phyloP scores from a whole-genome alignment of 2,329 filamentous ascomycete genomes.

The Cytospora piceae region DNA sequence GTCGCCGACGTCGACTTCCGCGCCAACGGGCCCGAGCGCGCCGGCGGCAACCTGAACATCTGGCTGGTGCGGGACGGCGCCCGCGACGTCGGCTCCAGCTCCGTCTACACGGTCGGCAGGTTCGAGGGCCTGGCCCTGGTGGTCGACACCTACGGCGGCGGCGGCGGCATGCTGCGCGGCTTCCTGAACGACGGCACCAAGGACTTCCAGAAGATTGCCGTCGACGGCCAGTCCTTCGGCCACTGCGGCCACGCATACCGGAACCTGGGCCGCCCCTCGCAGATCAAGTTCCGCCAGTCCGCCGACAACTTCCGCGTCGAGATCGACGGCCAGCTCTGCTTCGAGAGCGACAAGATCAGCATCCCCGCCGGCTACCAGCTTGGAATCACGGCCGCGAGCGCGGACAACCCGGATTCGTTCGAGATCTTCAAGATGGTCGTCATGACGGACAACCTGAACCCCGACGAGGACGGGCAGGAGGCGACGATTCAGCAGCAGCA shows the following conservation, averaged over 20 bases:
- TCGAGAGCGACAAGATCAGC: constrained; percentile 77
- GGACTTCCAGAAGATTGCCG: constrained; percentile 77
- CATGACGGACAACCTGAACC: constrained; percentile 56
- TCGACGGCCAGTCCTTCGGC: constrained; percentile 88
- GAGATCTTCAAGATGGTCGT: constrained; percentile 88
- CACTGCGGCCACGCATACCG: constrained; percentile 91
- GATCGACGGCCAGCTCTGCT: constrained; percentile 80
- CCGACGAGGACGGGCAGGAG: constrained; percentile 33
- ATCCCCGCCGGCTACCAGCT: constrained; percentile 83
- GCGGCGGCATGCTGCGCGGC: constrained; percentile 79
- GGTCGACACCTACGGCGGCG: constrained; percentile 79
- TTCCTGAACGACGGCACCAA: constrained; percentile 91
- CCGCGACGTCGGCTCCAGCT: constrained; percentile 67
- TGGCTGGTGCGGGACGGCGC: constrained; percentile 81
- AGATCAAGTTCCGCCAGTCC: constrained; percentile 73
- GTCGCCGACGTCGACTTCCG: constrained; percentile 84
- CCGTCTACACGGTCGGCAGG: constrained; percentile 79
- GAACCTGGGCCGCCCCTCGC: constrained; percentile 83
- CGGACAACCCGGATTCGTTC: constrained; percentile 91
- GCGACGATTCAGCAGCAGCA: constrained; percentile 29
- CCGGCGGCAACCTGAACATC: constrained; percentile 86
- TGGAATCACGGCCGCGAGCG: constrained; percentile 84
- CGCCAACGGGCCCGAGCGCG: constrained; percentile 81
- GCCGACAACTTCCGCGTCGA: constrained; percentile 72
- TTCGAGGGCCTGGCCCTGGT: constrained; percentile 93